Evolutionary conservation across 805 yeast species (phyloP).

Genomic region (Yarrowia phangngaensis): DNA sequence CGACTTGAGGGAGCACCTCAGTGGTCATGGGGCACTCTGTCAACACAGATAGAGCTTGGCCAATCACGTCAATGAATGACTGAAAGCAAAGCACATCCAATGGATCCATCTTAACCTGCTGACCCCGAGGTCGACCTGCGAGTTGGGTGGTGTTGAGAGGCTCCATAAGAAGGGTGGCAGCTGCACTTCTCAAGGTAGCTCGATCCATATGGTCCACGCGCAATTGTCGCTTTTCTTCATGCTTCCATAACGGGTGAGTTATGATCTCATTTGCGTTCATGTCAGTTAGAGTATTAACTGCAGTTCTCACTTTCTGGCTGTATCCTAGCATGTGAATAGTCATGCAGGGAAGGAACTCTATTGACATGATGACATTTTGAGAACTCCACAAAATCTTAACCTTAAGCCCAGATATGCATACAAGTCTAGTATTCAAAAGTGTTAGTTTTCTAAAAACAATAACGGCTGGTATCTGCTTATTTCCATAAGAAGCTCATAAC

Average conservation of each 20-base stretch:
- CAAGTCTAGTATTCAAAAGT: no score
- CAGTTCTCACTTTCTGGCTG: no score
- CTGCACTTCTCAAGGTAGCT: conserved; percentile 3
- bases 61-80: conserved; percentile 19
- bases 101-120: conserved; percentile 12
- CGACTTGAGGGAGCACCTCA: conserved; percentile 11
- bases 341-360: no score
- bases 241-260: conserved; percentile 8
- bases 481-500: no score
- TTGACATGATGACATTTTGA: no score
- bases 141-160: conserved; percentile 16
- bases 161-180: conserved; percentile 1
- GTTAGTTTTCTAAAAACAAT: no score
- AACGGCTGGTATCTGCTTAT: no score
- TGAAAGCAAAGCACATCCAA: conserved; percentile 11
- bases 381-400: no score
- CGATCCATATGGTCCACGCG: conserved; percentile 6
- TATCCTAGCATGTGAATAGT: no score
- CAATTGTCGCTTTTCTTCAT: conserved; percentile 6
- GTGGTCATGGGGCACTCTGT: conserved; percentile 25
- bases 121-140: conserved; percentile 6
- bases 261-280: no score
- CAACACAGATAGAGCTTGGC: conserved; percentile 2
- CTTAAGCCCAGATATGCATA: no score
- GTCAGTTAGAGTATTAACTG: no score